Percentiles rank a stretch among this genome's conserved stretches.
phyloP scores from a whole-genome alignment of 2,329 filamentous ascomycete genomes.

The Aurifilum marmelostoma region DNA sequence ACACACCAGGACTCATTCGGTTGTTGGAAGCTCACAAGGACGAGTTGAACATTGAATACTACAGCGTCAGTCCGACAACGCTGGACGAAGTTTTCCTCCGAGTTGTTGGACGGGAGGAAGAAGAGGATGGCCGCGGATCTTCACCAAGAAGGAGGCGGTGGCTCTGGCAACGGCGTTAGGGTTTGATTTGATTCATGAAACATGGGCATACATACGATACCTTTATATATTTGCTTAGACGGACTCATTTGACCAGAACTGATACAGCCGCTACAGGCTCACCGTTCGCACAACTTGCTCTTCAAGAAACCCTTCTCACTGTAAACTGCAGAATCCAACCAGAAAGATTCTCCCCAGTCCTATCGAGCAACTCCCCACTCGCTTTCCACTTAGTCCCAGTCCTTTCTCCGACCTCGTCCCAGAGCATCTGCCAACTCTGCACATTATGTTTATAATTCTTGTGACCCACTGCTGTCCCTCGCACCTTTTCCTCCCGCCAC shows the following conservation, averaged over 20 bases:
- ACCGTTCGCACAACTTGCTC: too few relatives aligned
- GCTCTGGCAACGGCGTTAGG: conserved; percentile 7
- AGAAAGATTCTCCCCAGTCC: background rate
- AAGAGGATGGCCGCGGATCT: conserved; percentile 54
- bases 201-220: background rate
- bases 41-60: conserved; percentile 76
- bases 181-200: background rate
- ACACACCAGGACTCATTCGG: conserved; percentile 26
- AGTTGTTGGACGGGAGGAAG: conserved; percentile 84
- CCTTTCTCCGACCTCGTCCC: conserved; percentile 44
- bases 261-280: too few relatives aligned
- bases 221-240: background rate
- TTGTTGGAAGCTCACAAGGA: conserved; percentile 72
- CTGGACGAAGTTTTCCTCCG: conserved; percentile 88
- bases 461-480: conserved; percentile 27
- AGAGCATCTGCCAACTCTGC: conserved; percentile 46
- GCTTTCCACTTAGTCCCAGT: conserved; percentile 43
- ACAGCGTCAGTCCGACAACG: conserved; percentile 83
- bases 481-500: conserved; percentile 10
- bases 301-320: background rate
- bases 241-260: too few relatives aligned
- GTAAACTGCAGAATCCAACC: background rate
- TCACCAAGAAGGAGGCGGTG: conserved; percentile 28
- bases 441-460: conserved; percentile 45
- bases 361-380: conserved; percentile 17